phyloP scores from a whole-genome alignment of 2,329 filamentous ascomycete genomes.

The Phialophora verrucosa region DNA sequence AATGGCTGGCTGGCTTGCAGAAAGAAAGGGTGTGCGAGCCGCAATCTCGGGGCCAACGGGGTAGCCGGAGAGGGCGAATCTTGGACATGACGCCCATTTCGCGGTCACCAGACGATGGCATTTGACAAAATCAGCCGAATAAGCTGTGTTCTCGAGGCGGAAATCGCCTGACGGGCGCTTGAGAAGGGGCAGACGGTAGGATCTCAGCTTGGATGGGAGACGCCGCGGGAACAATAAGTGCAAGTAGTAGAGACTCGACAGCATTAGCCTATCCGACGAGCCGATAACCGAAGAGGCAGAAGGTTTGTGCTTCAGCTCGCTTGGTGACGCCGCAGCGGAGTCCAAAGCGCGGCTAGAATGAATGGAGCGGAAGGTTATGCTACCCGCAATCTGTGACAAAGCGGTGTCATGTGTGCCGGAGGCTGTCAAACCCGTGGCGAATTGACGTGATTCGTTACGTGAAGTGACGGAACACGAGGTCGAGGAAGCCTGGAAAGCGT shows the following conservation, averaged over 20 bases:
- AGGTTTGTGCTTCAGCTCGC: constrained; percentile 29
- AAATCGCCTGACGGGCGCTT: constrained; percentile 2
- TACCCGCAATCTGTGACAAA: constrained; percentile 16
- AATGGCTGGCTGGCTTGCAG: constrained; percentile 18
- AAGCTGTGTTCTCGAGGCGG: not conserved
- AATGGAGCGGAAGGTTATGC: not conserved
- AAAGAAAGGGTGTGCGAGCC: constrained; percentile 7
- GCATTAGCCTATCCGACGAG: constrained; percentile 10
- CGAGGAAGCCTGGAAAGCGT: not conserved
- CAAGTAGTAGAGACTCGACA: constrained; percentile 2
- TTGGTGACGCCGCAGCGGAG: constrained; percentile 27
- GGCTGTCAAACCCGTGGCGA: constrained; percentile 10
- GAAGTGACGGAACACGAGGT: constrained; percentile 10
- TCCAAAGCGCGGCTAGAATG: constrained; percentile 19
- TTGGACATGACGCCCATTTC: constrained; percentile 7
- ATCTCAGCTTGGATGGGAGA: constrained; percentile 20
- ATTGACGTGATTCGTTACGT: constrained; percentile 21
- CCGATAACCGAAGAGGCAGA: constrained; percentile 30
- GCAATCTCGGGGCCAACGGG: constrained; percentile 2
- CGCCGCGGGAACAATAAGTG: constrained; percentile 8
- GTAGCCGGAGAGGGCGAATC: constrained; percentile 9
- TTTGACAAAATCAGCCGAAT: constrained; percentile 18
- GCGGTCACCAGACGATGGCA: constrained; percentile 19
- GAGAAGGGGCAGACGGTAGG: constrained; percentile 7
- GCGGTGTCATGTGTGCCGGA: constrained; percentile 8